Percentiles rank a stretch among this genome's conserved stretches.
phyloP scores from a whole-genome alignment of 768 basidiomycete species.

The Cystofilobasidium macerans region DNA sequence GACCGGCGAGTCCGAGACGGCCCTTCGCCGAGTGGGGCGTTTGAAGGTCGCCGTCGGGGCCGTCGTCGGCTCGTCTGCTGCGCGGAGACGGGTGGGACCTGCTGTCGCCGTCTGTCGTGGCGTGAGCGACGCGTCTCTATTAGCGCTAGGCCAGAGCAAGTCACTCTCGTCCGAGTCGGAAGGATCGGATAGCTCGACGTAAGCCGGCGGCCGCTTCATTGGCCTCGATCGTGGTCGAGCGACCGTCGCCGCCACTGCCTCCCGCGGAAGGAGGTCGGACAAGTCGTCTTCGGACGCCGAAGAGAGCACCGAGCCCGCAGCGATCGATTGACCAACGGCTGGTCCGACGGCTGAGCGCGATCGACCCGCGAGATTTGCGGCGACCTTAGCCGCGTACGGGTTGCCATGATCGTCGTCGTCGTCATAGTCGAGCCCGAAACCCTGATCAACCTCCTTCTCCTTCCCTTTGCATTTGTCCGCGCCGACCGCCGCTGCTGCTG shows the following conservation, averaged over 20 bases:
- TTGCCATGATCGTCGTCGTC: background rate
- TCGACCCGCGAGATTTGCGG: too few species aligned
- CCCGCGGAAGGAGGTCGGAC: background rate
- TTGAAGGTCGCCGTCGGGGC: background rate
- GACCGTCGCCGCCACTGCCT: background rate
- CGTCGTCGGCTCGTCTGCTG: too few species aligned
- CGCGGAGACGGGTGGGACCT: background rate
- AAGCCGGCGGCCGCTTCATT: background rate
- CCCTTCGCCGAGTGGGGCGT: background rate
- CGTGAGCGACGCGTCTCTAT: background rate
- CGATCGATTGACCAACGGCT: too few species aligned
- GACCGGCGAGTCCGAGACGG: background rate
- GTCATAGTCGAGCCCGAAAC: background rate
- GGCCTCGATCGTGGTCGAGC: background rate
- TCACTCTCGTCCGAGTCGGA: background rate
- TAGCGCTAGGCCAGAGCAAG: background rate
- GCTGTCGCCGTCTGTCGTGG: too few species aligned
- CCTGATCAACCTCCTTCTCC: too few species aligned
- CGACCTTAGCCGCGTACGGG: too few species aligned
- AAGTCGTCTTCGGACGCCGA: background rate
- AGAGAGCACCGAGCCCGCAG: too few species aligned
- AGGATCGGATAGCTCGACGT: background rate
- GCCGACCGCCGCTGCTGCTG: background rate
- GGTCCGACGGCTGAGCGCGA: too few species aligned
- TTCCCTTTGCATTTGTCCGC: constrained; percentile 3